Evolutionary conservation across 106 monocot species (phyloP).

Genomic region (Dioscorea zingiberensis): DNA sequence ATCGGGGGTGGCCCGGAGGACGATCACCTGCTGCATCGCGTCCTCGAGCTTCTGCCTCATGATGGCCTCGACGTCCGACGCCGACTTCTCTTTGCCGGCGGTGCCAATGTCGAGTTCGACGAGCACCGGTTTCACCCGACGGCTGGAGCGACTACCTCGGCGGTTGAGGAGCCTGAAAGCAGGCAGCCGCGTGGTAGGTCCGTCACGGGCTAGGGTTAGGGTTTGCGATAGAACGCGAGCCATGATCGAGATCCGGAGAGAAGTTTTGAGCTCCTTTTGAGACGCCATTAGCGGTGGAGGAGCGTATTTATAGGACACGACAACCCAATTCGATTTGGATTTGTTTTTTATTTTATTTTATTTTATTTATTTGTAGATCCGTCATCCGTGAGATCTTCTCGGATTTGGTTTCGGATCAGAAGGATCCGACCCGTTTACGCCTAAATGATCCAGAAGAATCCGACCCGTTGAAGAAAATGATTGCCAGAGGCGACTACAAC

Average conservation of each 20-base stretch:
- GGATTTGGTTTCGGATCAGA: no score
- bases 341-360: no score
- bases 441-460: no score
- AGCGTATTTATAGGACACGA: no score
- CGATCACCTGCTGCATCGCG: neutral
- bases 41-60: conserved; percentile 5
- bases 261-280: neutral
- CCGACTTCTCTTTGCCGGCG: neutral
- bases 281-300: no score
- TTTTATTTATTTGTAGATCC: no score
- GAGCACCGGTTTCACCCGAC: neutral
- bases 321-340: no score
- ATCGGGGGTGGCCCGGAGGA: conserved; percentile 12
- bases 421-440: no score
- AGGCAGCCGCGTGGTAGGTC: neutral
- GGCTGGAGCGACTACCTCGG: neutral
- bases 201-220: neutral
- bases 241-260: conserved; percentile 1
- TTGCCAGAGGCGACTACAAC: no score
- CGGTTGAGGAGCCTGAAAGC: neutral
- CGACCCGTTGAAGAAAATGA: no score
- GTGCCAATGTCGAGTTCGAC: neutral
- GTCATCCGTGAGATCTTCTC: no score
- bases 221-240: conserved; percentile 8
- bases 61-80: neutral